These are phyloP conservation scores for Mentha longifolia DNA, from an alignment of 257 asterid genomes.

Conservation along the genomic window DNA sequence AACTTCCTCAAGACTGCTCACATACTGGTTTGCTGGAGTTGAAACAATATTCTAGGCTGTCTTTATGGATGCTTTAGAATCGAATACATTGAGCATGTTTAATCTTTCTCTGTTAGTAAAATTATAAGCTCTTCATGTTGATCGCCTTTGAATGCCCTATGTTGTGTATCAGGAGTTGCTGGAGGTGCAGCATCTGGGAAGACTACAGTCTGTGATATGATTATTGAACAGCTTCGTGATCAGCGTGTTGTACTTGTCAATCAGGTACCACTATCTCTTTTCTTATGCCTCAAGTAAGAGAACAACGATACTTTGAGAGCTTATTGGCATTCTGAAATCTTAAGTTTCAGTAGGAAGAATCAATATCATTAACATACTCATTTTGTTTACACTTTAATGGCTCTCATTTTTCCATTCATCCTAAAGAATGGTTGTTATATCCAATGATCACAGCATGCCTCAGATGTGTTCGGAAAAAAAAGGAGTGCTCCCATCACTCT, in stretches of 20 bases:
- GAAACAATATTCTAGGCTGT: conserved; percentile 16
- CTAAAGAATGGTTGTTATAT: conserved; percentile 3
- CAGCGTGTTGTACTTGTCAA: conserved; percentile 98
- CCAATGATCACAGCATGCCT: conserved; percentile 6
- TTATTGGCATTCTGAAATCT: conserved; percentile 16
- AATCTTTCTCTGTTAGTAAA: conserved; percentile 3
- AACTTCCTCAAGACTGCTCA: not conserved
- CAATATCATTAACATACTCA: not conserved
- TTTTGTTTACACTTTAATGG: not conserved
- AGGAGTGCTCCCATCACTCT: conserved; percentile 14
- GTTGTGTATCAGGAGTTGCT: conserved; percentile 75
- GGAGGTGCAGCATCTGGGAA: conserved; percentile 99
- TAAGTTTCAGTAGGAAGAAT: conserved; percentile 20
- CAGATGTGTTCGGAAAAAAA: conserved; percentile 2
- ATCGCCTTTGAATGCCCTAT: conserved; percentile 25
- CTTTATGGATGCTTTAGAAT: not conserved
- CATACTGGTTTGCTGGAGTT: conserved; percentile 16
- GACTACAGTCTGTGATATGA: conserved; percentile 98
- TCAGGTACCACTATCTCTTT: conserved; percentile 58
- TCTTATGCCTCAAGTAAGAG: not conserved
- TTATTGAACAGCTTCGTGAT: conserved; percentile 94
- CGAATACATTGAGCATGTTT: conserved; percentile 4
- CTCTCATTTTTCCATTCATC: conserved; percentile 5
- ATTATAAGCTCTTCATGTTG: conserved; percentile 23
- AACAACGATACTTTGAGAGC: not conserved